Evolutionary conservation across 2,329 filamentous ascomycete genomes (phyloP).

Genomic region (Drechslerella dactyloides): DNA sequence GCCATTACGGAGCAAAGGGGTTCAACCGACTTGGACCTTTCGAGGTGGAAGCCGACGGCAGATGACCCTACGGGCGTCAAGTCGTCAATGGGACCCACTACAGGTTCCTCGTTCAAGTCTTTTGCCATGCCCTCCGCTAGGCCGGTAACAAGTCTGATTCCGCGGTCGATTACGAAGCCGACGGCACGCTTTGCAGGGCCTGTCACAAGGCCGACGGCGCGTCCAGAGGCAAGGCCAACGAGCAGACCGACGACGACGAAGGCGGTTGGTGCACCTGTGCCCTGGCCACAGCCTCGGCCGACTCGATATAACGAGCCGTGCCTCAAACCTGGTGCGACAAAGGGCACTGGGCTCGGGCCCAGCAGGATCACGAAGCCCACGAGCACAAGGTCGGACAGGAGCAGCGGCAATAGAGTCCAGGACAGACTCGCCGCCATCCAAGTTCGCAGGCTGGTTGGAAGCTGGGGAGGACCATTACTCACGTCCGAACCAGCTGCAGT

Average conservation of each 20-base stretch:
- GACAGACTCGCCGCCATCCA: background rate
- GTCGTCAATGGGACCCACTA: too few relatives aligned
- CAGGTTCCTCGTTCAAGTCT: too few relatives aligned
- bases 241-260: background rate
- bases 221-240: background rate
- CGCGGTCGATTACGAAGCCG: too few relatives aligned
- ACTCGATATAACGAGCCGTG: background rate
- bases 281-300: background rate
- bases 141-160: too few relatives aligned
- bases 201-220: too few relatives aligned
- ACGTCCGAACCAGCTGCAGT: background rate
- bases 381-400: background rate
- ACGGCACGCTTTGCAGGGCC: too few relatives aligned
- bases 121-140: too few relatives aligned
- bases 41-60: too few relatives aligned
- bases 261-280: too few relatives aligned
- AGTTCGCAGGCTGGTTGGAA: conserved; percentile 1
- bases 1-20: too few relatives aligned
- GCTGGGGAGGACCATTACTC: conserved; percentile 7
- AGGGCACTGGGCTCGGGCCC: background rate
- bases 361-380: background rate
- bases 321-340: background rate
- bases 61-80: too few relatives aligned
- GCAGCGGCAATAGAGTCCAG: background rate
- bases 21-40: too few relatives aligned